Base-by-base conservation (phyloP, 2,329 filamentous ascomycete species). In the Fusarium marasasianum region DNA sequence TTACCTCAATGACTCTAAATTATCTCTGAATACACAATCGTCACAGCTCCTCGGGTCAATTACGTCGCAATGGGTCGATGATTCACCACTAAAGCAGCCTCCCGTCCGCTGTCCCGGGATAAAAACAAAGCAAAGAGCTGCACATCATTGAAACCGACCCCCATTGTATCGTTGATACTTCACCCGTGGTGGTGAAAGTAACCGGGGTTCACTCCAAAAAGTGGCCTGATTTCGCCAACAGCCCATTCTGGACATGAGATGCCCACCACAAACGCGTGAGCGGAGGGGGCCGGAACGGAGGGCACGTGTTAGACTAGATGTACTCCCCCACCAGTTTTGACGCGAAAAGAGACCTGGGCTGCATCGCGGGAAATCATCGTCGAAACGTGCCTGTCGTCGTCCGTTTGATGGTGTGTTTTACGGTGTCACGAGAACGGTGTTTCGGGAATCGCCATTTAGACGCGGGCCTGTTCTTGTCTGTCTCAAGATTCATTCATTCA, bases 321-420 rank as follows among this genome's bases (percentile, higher is more conserved):
- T 77, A 51, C 15, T 45, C 37, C 7, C 8, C 14, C 35, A 20
- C 20, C 6, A 2, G 4, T 15, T 2, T 3, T 4, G 1, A 15
- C 1, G 44, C 3, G 18, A 22, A 22, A 47, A 22, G 44, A 3
- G 4, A 77, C 76, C 14, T 37, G 5, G 3, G 1, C 0, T 1
- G 8, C 53, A 78, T 78, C 76, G 76, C 76, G 76, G 71, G 64
- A 78, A 78, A 77, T 78, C 66, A 63, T 78, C 76, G 76, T 78
- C 33, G 31, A 74, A 71, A 53, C 57, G 65, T 61, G 38, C 55
- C 66, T 48, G 40, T 63, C 33, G 65, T 74, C 75, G 66, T 73
- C 59, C 63, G 73, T 73, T 58, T 22, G 54, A 74, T 73, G 71
- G 66, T 55, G 66, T 63, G 71, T 74, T 73, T 74, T 71, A 44